Conservation (phyloP, 2,329 filamentous ascomycete species). For the Coniosporium tulheliwenetii region DNA sequence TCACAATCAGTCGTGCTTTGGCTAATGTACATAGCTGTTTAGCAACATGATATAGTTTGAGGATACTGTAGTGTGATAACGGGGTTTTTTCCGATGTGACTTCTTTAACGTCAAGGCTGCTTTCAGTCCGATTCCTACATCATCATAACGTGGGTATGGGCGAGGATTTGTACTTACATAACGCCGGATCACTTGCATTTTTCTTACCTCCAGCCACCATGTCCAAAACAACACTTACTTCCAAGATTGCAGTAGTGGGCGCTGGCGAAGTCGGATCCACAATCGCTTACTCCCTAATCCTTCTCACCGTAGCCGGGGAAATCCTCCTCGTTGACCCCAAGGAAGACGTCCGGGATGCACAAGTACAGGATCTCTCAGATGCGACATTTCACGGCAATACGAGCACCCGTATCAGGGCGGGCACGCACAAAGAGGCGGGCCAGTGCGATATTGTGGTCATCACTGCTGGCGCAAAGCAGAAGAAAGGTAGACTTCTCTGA, state of each 20-base stretch:
- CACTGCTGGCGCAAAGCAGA: slow-evolving; percentile 38
- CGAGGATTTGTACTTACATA: too few species aligned
- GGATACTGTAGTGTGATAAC: too few species aligned
- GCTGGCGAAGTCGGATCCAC: slow-evolving; percentile 36
- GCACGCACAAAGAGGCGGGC: slow-evolving; percentile 31
- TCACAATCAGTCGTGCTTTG: too few species aligned
- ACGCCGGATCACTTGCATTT: too few species aligned
- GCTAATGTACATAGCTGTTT: too few species aligned
- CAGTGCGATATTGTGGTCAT: slow-evolving; percentile 39
- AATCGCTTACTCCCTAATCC: slow-evolving; percentile 34
- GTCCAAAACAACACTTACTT: too few species aligned
- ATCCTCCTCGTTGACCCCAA: slow-evolving; percentile 39
- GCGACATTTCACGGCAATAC: slow-evolving; percentile 29
- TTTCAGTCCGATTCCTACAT: too few species aligned
- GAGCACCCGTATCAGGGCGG: slow-evolving; percentile 27
- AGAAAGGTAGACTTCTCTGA: slow-evolving; percentile 7
- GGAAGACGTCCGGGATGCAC: slow-evolving; percentile 28
- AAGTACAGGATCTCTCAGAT: slow-evolving; percentile 37
- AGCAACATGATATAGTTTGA: too few species aligned
- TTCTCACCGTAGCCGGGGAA: slow-evolving; percentile 33
- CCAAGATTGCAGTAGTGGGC: slow-evolving; percentile 32
- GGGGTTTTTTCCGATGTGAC: too few species aligned
- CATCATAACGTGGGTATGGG: too few species aligned
- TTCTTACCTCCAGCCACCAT: too few species aligned
- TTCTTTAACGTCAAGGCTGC: too few species aligned